Percentiles rank a stretch among this genome's conserved stretches.
Evolutionary conservation across 331 rosid species (phyloP).

Genomic region (Telfairia occidentalis): DNA sequence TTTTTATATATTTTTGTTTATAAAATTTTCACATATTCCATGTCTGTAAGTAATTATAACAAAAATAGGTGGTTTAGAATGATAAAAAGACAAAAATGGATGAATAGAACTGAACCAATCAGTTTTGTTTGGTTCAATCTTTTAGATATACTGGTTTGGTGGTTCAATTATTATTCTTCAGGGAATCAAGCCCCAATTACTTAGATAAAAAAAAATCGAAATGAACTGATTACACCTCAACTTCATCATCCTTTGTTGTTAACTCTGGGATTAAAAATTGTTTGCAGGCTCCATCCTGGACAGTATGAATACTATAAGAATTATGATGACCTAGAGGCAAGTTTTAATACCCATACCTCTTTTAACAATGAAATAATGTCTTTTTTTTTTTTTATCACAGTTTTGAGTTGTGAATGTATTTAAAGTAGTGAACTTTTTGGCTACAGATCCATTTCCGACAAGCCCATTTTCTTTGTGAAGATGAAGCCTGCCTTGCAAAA

Average conservation of each 20-base stretch:
- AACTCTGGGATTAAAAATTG: conserved; percentile 7
- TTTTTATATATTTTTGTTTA: background rate
- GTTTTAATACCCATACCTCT: conserved; percentile 19
- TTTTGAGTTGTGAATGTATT: conserved; percentile 9
- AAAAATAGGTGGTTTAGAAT: background rate
- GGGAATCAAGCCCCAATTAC: background rate
- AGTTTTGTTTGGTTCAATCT: background rate
- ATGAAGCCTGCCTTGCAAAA: conserved; percentile 76
- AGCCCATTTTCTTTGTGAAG: conserved; percentile 90
- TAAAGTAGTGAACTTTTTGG: conserved; percentile 6
- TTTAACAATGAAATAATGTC: background rate
- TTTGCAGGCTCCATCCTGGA: conserved; percentile 80
- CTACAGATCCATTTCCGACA: conserved; percentile 85
- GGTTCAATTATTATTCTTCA: background rate
- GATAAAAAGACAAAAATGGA: background rate
- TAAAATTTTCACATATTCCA: background rate
- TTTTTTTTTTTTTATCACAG: background rate
- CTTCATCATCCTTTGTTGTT: background rate
- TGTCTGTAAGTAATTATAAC: background rate
- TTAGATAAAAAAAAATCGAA: background rate
- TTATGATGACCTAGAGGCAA: conserved; percentile 93
- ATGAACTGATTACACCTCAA: background rate
- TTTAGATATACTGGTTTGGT: no score
- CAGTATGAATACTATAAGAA: conserved; percentile 75
- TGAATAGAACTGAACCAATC: background rate